phyloP scores from a whole-genome alignment of 2,329 filamentous ascomycete species.

The Aspergillus uvarum region DNA sequence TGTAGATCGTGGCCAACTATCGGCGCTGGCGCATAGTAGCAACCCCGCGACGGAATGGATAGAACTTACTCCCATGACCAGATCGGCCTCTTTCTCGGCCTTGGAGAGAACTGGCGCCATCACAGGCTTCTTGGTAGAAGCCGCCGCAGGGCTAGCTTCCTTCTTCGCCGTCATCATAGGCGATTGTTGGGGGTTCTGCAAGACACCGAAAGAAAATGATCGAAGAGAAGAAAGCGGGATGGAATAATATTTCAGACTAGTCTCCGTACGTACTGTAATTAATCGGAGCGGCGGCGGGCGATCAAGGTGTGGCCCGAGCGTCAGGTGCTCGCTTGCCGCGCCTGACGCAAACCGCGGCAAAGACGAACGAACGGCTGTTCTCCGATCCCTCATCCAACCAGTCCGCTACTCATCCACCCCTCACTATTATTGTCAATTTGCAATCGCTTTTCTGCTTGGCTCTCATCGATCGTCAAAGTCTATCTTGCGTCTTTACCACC shows the following conservation, averaged over 20 bases:
- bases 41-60: not conserved
- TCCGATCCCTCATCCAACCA: constrained; percentile 17
- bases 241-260: not conserved
- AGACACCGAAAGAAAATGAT: constrained; percentile 5
- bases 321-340: constrained; percentile 32
- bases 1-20: constrained; percentile 1
- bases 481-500: not conserved
- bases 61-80: constrained; percentile 54
- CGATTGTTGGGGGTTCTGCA: not conserved
- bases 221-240: not conserved
- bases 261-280: not conserved
- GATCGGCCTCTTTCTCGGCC: constrained; percentile 48
- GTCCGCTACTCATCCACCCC: not conserved
- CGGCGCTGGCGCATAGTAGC: constrained; percentile 5
- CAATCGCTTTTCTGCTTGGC: not conserved
- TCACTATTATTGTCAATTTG: constrained; percentile 3
- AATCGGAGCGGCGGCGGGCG: constrained; percentile 6
- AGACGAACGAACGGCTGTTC: constrained; percentile 17
- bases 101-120: constrained; percentile 25
- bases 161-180: constrained; percentile 2
- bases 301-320: constrained; percentile 44
- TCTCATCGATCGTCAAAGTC: not conserved
- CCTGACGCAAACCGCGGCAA: constrained; percentile 22
- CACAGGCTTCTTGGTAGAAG: constrained; percentile 15
- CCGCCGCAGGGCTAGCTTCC: constrained; percentile 14